Conservation (phyloP, 768 basidiomycete species). For the Serendipita sp. region DNA sequence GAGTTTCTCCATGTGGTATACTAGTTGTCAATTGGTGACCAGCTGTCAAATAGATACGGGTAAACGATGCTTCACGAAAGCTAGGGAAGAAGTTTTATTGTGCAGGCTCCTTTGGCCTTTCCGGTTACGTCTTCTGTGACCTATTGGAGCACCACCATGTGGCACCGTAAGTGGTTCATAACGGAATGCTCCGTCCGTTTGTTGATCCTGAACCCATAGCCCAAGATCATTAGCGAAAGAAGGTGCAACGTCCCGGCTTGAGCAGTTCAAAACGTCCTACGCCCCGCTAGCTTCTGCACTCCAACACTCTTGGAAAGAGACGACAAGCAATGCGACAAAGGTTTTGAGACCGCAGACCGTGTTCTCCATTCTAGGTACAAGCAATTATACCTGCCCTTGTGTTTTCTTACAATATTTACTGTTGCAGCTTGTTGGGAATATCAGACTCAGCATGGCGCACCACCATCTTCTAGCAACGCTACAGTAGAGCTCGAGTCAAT, state of each 20-base stretch:
- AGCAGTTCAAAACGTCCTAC: slow-evolving; percentile 49
- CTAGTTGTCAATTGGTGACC: too few species aligned
- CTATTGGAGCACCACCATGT: slow-evolving; percentile 76
- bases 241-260: slow-evolving; percentile 28
- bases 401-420: not conserved
- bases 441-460: slow-evolving; percentile 38
- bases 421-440: slow-evolving; percentile 67
- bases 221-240: slow-evolving; percentile 11
- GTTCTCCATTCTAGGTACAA: slow-evolving; percentile 54
- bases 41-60: slow-evolving; percentile 34
- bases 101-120: slow-evolving; percentile 79
- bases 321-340: slow-evolving; percentile 64
- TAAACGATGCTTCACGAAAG: slow-evolving; percentile 68
- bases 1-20: slow-evolving; percentile 19
- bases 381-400: not conserved
- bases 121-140: slow-evolving; percentile 92
- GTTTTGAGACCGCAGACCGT: slow-evolving; percentile 61
- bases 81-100: slow-evolving; percentile 68
- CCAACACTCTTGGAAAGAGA: slow-evolving; percentile 45
- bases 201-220: not conserved
- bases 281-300: slow-evolving; percentile 45
- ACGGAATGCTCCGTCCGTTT: slow-evolving; percentile 29
- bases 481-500: slow-evolving; percentile 44
- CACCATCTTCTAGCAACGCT: slow-evolving; percentile 37
- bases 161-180: slow-evolving; percentile 42